phyloP scores from a whole-genome alignment of 2,329 filamentous ascomycete species.

The Alternaria arborescens region DNA sequence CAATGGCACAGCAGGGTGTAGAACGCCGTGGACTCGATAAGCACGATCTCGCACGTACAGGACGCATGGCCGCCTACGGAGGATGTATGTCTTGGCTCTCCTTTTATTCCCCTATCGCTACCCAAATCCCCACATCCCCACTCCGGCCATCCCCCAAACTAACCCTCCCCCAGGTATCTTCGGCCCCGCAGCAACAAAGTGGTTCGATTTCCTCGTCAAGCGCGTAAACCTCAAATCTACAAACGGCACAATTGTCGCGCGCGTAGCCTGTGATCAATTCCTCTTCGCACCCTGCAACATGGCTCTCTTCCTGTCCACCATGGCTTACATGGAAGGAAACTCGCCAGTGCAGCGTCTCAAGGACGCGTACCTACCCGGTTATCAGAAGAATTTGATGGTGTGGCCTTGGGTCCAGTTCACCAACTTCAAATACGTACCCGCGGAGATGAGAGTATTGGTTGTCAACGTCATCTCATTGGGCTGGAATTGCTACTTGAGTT shows the following conservation, averaged over 20 bases:
- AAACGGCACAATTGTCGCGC: constrained; percentile 76
- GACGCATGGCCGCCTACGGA: constrained; percentile 82
- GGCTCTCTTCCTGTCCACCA: constrained; percentile 78
- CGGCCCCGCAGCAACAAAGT: constrained; percentile 85
- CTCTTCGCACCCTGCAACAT: constrained; percentile 87
- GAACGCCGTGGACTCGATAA: constrained; percentile 80
- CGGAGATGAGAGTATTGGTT: constrained; percentile 83
- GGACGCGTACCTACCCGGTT: constrained; percentile 73
- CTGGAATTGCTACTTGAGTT: constrained; percentile 56
- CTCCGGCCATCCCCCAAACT: not conserved
- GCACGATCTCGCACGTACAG: constrained; percentile 75
- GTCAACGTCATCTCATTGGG: constrained; percentile 80
- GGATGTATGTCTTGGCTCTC: constrained; percentile 65
- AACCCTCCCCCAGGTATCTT: constrained; percentile 69
- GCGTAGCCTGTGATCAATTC: constrained; percentile 79
- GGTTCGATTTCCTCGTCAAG: constrained; percentile 82
- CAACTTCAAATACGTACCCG: constrained; percentile 88
- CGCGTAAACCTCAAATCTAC: constrained; percentile 70
- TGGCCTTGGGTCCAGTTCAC: constrained; percentile 86
- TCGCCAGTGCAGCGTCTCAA: constrained; percentile 72
- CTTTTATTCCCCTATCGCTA: not conserved
- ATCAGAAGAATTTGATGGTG: constrained; percentile 84
- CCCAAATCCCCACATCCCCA: not conserved
- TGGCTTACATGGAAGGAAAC: constrained; percentile 82
- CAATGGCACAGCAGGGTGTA: constrained; percentile 88